These are phyloP conservation scores for Meyerozyma guilliermondii DNA, from an alignment of 1,139 yeast species.

Conservation along the genomic window DNA sequence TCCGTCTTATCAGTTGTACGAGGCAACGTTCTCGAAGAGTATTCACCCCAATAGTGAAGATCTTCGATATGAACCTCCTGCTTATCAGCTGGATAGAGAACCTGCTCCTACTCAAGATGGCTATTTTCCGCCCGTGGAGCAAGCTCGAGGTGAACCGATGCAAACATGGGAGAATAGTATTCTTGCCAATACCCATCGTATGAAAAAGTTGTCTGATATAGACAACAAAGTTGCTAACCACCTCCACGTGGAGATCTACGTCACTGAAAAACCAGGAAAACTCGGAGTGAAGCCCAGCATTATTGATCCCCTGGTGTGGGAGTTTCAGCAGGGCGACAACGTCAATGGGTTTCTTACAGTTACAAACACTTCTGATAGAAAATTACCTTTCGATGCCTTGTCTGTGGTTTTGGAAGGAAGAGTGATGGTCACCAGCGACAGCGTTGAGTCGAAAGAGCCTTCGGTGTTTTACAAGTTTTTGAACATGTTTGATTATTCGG, in stretches of 20 bases:
- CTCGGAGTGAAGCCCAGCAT: slow-evolving; percentile 13
- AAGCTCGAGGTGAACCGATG: slow-evolving; percentile 3
- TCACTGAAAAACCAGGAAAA: slow-evolving; percentile 15
- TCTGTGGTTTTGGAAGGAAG: slow-evolving; percentile 39
- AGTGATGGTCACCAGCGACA: slow-evolving; percentile 14
- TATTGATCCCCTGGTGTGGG: slow-evolving; percentile 13
- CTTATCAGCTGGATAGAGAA: slow-evolving; percentile 12
- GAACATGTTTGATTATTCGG: slow-evolving; percentile 43
- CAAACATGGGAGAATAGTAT: slow-evolving; percentile 21
- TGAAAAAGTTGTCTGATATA: slow-evolving; percentile 15
- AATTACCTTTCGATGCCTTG: slow-evolving; percentile 37
- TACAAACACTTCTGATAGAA: slow-evolving; percentile 19
- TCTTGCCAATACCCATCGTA: slow-evolving; percentile 19
- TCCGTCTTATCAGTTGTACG: slow-evolving; percentile 23
- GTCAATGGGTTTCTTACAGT: slow-evolving; percentile 34
- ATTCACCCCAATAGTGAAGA: slow-evolving; percentile 20
- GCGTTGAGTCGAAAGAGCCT: slow-evolving; percentile 10
- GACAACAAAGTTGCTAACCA: slow-evolving; percentile 11
- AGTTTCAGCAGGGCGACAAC: slow-evolving; percentile 17
- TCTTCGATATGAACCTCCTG: slow-evolving; percentile 18
- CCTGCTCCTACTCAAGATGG: slow-evolving; percentile 6
- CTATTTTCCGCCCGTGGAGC: slow-evolving; percentile 6
- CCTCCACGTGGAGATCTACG: slow-evolving; percentile 13
- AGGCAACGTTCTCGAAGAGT: slow-evolving; percentile 20
- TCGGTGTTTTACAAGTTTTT: slow-evolving; percentile 21